phyloP scores from a whole-genome alignment of 2,329 filamentous ascomycete species.

The Talaromyces verruculosus region DNA sequence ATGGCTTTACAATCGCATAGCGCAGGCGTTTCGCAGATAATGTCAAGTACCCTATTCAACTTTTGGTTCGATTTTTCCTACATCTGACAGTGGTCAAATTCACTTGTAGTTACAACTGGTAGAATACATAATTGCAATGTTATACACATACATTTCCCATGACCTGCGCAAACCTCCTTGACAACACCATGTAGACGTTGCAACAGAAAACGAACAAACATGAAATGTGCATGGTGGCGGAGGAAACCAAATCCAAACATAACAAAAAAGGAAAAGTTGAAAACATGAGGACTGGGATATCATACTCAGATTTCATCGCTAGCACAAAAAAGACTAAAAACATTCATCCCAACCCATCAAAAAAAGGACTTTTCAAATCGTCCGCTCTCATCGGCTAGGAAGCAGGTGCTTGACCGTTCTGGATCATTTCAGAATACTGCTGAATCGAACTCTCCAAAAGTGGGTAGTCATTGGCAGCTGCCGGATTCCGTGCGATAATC shows the following conservation, averaged over 20 bases:
- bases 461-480: constrained; percentile 60
- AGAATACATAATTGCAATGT: constrained; percentile 15
- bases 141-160: constrained; percentile 23
- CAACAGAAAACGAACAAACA: not conserved
- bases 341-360: not conserved
- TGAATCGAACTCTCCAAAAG: constrained; percentile 45
- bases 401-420: constrained; percentile 10
- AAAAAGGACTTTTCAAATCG: not conserved
- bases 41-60: not conserved
- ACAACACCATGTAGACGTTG: not conserved
- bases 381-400: not conserved
- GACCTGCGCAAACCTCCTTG: not conserved
- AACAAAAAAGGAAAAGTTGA: not conserved
- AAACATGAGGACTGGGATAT: not conserved
- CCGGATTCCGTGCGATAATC: constrained; percentile 66
- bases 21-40: constrained; percentile 39
- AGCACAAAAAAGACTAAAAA: constrained; percentile 1
- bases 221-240: not conserved
- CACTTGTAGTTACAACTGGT: constrained; percentile 5
- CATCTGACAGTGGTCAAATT: not conserved
- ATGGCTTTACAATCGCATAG: constrained; percentile 39
- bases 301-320: constrained; percentile 10
- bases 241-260: not conserved
- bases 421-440: constrained; percentile 22
- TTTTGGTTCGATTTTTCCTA: not conserved